Evolutionary conservation across 2,329 filamentous ascomycete species (phyloP).

Genomic region (Ceratocystis alfenasii): DNA sequence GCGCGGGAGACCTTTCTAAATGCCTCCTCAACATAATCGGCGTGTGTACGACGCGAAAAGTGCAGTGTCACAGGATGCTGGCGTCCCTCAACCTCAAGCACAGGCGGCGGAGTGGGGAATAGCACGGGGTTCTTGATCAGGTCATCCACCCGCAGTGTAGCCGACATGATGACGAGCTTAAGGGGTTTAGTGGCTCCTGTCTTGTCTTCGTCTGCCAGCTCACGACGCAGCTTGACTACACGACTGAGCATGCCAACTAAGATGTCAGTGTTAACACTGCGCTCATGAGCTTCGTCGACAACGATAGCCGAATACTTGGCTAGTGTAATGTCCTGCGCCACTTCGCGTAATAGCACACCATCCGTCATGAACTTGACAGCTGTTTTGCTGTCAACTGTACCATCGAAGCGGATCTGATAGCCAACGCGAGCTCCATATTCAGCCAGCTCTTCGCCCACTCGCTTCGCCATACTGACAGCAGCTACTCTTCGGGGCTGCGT

Average conservation of each 20-base stretch:
- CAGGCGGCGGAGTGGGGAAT: slow-evolving; percentile 66
- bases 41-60: slow-evolving; percentile 69
- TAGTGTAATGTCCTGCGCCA: slow-evolving; percentile 76
- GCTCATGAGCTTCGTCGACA: slow-evolving; percentile 93
- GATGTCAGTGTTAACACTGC: slow-evolving; percentile 95
- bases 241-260: slow-evolving; percentile 94
- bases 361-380: slow-evolving; percentile 99
- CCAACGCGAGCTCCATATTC: slow-evolving; percentile 65
- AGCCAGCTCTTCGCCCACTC: slow-evolving; percentile 76
- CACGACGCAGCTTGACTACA: slow-evolving; percentile 70
- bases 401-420: slow-evolving; percentile 93
- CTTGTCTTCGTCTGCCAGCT: slow-evolving; percentile 60
- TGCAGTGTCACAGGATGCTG: slow-evolving; percentile 85
- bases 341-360: slow-evolving; percentile 83
- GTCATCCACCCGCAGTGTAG: slow-evolving; percentile 80
- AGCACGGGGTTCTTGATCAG: slow-evolving; percentile 73
- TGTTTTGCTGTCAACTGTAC: slow-evolving; percentile 64
- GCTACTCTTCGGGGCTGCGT: slow-evolving; percentile 92
- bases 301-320: slow-evolving; percentile 86
- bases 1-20: slow-evolving; percentile 78
- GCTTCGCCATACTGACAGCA: slow-evolving; percentile 90
- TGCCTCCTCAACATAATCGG: slow-evolving; percentile 83
- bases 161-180: slow-evolving; percentile 97
- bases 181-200: slow-evolving; percentile 52
- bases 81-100: slow-evolving; percentile 80